These are phyloP conservation scores for Salix caprea DNA, from an alignment of 345 rosid species.

Conservation along the genomic window DNA sequence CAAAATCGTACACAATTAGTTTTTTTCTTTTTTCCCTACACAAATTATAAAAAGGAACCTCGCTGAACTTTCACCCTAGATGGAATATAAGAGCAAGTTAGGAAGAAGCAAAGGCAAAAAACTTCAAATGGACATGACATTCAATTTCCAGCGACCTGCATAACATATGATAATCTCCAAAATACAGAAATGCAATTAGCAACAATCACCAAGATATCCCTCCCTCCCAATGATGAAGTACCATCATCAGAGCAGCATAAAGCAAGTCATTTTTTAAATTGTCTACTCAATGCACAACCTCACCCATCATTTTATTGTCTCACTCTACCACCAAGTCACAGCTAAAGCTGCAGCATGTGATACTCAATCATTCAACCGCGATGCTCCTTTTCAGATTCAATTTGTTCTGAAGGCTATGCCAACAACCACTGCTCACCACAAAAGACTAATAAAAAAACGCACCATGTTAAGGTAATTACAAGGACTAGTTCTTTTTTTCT, in stretches of 20 bases:
- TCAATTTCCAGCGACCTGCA: neutral
- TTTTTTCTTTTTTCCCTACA: neutral
- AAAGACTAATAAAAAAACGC: neutral
- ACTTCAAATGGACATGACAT: neutral
- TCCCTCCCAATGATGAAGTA: neutral
- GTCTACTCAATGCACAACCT: neutral
- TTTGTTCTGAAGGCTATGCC: neutral
- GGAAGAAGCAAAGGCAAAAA: neutral
- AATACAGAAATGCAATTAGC: neutral
- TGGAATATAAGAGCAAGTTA: neutral
- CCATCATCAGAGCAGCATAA: neutral
- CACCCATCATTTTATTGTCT: neutral
- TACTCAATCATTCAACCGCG: neutral
- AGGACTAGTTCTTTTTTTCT: neutral
- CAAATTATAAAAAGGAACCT: neutral
- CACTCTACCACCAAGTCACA: neutral
- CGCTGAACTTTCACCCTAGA: neutral
- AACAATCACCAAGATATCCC: neutral
- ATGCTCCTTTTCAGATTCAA: neutral
- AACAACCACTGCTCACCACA: neutral
- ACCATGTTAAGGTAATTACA: neutral
- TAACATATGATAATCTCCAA: neutral
- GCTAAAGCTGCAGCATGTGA: neutral
- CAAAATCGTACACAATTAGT: neutral
- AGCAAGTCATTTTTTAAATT: neutral